Percentiles rank a stretch among this genome's conserved stretches.
Evolutionary conservation across 176 grass and related monocot genomes (phyloP).

Genomic region (Zea mays): Zm-B73-REFERENCE-NAM-5.0 NC_050103.1:121953001-121953500

Average conservation of each 20-base stretch:
- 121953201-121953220: constrained; percentile 65
- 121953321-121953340: background rate
- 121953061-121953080: too few relatives aligned
- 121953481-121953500: constrained; percentile 1
- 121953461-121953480: constrained; percentile 3
- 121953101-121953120: background rate
- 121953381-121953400: background rate
- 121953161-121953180: constrained; percentile 47
- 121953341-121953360: background rate
- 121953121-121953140: background rate
- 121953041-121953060: constrained; percentile 48
- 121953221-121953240: constrained; percentile 45
- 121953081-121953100: too few relatives aligned
- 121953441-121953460: background rate
- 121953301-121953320: constrained; percentile 45
- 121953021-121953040: constrained; percentile 56
- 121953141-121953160: too few relatives aligned
- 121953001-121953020: constrained; percentile 47
- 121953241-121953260: constrained; percentile 14
- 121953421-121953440: too few relatives aligned
- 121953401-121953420: too few relatives aligned
- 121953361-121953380: too few relatives aligned
- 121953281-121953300: constrained; percentile 46
- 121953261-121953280: constrained; percentile 34
- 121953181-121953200: constrained; percentile 72